Conservation (phyloP, 164 flowering plant species). For the Macadamia tetraphylla region DNA sequence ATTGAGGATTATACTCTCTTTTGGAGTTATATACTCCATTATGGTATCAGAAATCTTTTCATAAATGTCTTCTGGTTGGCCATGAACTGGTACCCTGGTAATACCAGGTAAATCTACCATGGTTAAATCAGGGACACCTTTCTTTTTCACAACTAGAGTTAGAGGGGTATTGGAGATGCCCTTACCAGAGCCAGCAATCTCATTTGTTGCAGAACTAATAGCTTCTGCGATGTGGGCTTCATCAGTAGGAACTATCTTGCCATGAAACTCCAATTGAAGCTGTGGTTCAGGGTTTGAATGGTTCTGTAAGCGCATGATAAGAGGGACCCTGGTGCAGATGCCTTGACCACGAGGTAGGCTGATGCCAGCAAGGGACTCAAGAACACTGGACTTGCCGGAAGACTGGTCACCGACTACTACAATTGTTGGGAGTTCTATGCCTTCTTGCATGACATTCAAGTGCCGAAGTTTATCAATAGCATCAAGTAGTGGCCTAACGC, state of each 20-base stretch:
- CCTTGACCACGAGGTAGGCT: conserved; percentile 31
- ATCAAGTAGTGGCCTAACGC: conserved; percentile 14
- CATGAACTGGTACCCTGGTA: conserved; percentile 12
- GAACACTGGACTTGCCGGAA: conserved; percentile 30
- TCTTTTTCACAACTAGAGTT: conserved; percentile 14
- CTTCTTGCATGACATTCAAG: conserved; percentile 24
- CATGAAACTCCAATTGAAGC: conserved; percentile 23
- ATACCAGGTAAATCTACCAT: conserved; percentile 20
- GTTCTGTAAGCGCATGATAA: conserved; percentile 18
- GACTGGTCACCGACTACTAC: conserved; percentile 27
- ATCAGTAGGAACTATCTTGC: conserved; percentile 8
- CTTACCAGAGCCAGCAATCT: conserved; percentile 16
- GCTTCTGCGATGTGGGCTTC: conserved; percentile 9
- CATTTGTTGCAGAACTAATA: conserved; percentile 9
- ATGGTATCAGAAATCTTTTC: conserved; percentile 14
- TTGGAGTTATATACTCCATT: conserved; percentile 15
- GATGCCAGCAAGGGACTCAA: conserved; percentile 31
- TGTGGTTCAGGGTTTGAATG: conserved; percentile 10
- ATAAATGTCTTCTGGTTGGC: conserved; percentile 10
- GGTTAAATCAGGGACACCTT: not conserved
- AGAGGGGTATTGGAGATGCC: conserved; percentile 16
- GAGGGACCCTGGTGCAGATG: conserved; percentile 33
- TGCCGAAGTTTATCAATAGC: conserved; percentile 15
- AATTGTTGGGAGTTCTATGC: conserved; percentile 31
- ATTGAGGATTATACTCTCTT: too few relatives aligned